Base-by-base conservation (phyloP, 352 stramenopile genomes). In the Globisporangium splendens region DNA sequence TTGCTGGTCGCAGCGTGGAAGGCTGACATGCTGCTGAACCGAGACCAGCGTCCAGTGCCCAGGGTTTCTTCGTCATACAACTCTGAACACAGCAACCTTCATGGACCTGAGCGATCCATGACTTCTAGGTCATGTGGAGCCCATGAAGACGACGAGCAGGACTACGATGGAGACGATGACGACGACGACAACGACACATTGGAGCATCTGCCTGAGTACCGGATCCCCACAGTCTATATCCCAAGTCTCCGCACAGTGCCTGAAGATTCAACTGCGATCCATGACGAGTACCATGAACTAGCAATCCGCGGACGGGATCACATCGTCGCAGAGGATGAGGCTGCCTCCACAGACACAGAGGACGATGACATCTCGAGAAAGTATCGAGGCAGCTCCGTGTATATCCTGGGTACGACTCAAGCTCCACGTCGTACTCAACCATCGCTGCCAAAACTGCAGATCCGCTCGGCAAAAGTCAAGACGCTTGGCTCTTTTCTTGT, bases 401-500 rank as follows among this genome's bases (percentile, higher is more conserved):
- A 65, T 38, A 65, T 65, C 18, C 18, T 56, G 17, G 59, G 52
- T 6, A 8, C 28, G 5, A 54, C 8, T 3, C 44, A 38, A 3
- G 44, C 42, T 49, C 51, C 17, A 39, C 54, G 42, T 15, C 46
- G 21, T 62, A 67, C 46, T 35, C 62, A 46, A 43, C 66, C 8
- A 51, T 68, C 56, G 21, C 62, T 87, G 39, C 74, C 79, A 1
- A 70, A 74, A 20, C 44, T 83, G 17, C 65, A 75, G 20, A 59
- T 83, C 46, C 66, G 64, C 7, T 56, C 24, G 13, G 66, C 46
- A 4, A 62, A 73, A 4, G 65, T 77, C 14, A 69, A 69, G 21
- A 73, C 76, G 4, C 72, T 77, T 14, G 51, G 54, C 21, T 65
- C 64, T 3, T 77, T 79, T 44, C 63, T 89, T 12, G 70, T 78